These are phyloP conservation scores for Isabelozyma heimii DNA, from an alignment of 805 yeast genomes.

Conservation along the genomic window DNA sequence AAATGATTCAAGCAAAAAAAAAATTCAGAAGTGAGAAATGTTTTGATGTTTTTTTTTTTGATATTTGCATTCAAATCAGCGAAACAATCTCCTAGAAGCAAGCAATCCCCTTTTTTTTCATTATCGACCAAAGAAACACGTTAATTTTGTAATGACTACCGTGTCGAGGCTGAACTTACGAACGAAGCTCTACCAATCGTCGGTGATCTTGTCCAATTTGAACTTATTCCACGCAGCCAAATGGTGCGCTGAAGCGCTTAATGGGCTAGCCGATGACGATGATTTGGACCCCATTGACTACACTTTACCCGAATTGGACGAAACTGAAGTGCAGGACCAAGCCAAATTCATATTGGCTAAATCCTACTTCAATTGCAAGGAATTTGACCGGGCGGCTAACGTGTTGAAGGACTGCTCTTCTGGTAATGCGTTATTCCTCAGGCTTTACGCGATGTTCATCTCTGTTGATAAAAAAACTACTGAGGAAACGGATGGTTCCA, in stretches of 20 bases:
- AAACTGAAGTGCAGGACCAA: conserved; percentile 36
- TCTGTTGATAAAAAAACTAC: conserved; percentile 75
- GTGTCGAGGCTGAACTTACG: conserved; percentile 6
- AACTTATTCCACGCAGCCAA: conserved; percentile 70
- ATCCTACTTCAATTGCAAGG: conserved; percentile 75
- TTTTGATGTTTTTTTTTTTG: no score
- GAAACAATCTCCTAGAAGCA: no score
- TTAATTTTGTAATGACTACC: not conserved
- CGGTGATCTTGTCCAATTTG: conserved; percentile 47
- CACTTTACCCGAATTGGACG: conserved; percentile 9
- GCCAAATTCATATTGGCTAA: conserved; percentile 60
- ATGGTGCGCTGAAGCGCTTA: conserved; percentile 80
- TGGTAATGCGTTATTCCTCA: conserved; percentile 56
- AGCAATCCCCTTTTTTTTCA: not conserved
- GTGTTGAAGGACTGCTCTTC: conserved; percentile 51
- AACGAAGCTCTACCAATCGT: conserved; percentile 25
- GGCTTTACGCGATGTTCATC: conserved; percentile 66
- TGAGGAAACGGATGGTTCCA: conserved; percentile 68
- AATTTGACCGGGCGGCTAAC: conserved; percentile 74
- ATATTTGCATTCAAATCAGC: no score
- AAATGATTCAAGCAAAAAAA: no score
- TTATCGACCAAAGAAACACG: not conserved
- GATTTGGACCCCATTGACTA: conserved; percentile 6
- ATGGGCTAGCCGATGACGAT: conserved; percentile 43
- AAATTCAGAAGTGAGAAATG: no score